Conservation (phyloP, 2,329 filamentous ascomycete genomes). For the Tolypocladium tropicale region DNA sequence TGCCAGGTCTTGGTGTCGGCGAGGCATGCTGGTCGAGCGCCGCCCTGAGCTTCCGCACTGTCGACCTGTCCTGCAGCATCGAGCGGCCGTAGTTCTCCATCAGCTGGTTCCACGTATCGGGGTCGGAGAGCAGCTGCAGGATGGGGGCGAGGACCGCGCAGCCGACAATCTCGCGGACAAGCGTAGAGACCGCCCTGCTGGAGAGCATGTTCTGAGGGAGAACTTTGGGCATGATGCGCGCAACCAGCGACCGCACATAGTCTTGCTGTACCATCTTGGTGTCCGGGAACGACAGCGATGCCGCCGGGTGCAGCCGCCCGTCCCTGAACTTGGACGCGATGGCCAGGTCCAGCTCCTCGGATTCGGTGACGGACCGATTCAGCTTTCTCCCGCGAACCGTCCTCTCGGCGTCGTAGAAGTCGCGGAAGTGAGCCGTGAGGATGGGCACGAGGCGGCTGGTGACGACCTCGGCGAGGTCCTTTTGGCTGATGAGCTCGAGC, state of each 20-base stretch:
- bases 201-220: conserved; percentile 64
- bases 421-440: conserved; percentile 76
- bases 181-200: conserved; percentile 68
- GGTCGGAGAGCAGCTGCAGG: conserved; percentile 71
- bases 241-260: conserved; percentile 68
- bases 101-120: conserved; percentile 95
- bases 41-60: conserved; percentile 80
- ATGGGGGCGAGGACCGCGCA: conserved; percentile 84
- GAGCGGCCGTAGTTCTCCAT: conserved; percentile 83
- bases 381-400: conserved; percentile 79
- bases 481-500: conserved; percentile 58
- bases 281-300: conserved; percentile 72
- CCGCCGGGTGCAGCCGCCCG: conserved; percentile 80
- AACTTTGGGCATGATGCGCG: conserved; percentile 61
- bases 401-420: conserved; percentile 85
- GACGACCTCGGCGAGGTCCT: conserved; percentile 76
- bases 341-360: conserved; percentile 87
- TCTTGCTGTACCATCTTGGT: conserved; percentile 80
- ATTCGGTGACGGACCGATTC: conserved; percentile 85
- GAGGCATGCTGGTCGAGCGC: conserved; percentile 91
- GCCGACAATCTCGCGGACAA: conserved; percentile 83
- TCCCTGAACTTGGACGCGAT: conserved; percentile 92
- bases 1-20: conserved; percentile 57
- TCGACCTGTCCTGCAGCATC: conserved; percentile 90
- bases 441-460: conserved; percentile 80